Conservation (phyloP, 257 asterid species). For the Solanum piurae region DNA sequence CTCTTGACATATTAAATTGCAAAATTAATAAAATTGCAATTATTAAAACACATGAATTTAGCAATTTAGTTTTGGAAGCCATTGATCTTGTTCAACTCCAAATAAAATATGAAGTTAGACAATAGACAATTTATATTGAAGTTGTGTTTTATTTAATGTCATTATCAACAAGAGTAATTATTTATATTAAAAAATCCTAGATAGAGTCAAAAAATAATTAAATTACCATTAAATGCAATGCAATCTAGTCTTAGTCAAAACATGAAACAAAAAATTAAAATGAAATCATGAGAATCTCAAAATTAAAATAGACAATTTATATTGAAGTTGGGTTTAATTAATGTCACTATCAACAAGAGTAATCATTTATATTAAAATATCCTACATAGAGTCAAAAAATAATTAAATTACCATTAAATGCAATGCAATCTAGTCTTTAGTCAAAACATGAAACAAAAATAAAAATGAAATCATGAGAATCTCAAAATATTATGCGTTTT, state of each 20-base stretch:
- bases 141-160: too few relatives aligned
- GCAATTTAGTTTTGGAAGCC: not conserved
- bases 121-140: too few relatives aligned
- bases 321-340: not conserved
- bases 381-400: not conserved
- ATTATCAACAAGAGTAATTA: not conserved
- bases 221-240: not conserved
- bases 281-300: not conserved
- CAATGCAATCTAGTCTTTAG: not conserved
- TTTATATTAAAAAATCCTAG: not conserved
- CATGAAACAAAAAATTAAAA: too few relatives aligned
- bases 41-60: not conserved
- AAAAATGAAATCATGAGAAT: not conserved
- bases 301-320: too few relatives aligned
- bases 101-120: not conserved
- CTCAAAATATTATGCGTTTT: not conserved
- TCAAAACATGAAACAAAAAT: not conserved
- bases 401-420: not conserved
- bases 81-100: not conserved
- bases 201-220: not conserved
- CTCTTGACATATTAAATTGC: not conserved
- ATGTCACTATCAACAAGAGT: not conserved
- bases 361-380: not conserved
- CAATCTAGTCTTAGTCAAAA: not conserved
- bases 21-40: not conserved